Evolutionary conservation across 2,329 filamentous ascomycete species (phyloP), one percentile per base, ranked within the genome.

Genomic region (Exophiala viscosa): DNA sequence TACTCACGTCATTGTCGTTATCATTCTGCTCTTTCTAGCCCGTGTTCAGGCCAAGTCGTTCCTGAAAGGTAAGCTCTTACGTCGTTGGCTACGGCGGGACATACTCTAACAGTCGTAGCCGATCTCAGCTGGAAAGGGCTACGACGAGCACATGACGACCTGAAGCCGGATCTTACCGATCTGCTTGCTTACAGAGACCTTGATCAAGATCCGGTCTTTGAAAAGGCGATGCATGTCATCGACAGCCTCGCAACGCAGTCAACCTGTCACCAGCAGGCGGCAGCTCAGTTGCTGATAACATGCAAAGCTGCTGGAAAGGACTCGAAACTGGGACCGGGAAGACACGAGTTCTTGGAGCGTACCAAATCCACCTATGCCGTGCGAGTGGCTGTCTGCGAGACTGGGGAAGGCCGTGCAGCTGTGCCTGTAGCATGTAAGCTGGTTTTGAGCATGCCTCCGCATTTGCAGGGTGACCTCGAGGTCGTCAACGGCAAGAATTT

Each of bases 331-430:
- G 61, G 66, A 3, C 38, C 59, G 9, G 62, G 64, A 4, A 62
- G 62, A 3, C 60, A 65, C 48, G 60, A 66, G 44, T 58, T 61
- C 2, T 65, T 77, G 36, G 76, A 76, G 50, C 66, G 67, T 50
- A 69, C 71, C 54, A 80, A 77, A 57, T 80, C 80, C 3, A 72
- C 81, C 31, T 86, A 84, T 57, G 82, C 83, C 2, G 78, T 79
- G 7, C 77, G 82, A 40, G 71, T 86, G 13, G 82, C 84, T 9
- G 71, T 85, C 7, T 87, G 84, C 60, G 83, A 86, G 62, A 72
- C 85, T 6, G 71, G 73, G 9, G 76, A 75, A 15, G 78, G 80
- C 2, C 73, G 75, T 9, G 72, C 76, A 13, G 50, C 66, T 2
- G 69, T 81, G 34, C 82, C 83, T 2, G 53, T 67, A 2, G 61